Evolutionary conservation across 2,329 filamentous ascomycete genomes (phyloP).

Genomic region (Teratosphaeria zuluensis): DNA sequence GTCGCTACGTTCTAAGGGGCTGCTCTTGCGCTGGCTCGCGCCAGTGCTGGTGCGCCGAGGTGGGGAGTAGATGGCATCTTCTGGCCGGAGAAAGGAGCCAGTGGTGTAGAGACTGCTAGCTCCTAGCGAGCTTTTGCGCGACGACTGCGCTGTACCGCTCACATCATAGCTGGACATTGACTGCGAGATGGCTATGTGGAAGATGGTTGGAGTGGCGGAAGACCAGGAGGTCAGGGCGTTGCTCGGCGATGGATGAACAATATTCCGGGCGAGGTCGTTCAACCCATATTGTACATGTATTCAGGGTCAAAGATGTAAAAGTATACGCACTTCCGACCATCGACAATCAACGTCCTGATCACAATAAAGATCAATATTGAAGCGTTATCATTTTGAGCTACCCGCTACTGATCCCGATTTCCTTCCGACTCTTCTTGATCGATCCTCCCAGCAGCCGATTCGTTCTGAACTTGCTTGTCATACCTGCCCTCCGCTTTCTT

Average conservation of each 20-base stretch:
- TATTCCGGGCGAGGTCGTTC: too few relatives aligned
- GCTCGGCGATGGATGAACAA: too few relatives aligned
- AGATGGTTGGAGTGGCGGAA: not conserved
- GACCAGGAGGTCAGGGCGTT: not conserved
- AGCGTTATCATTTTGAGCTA: not conserved
- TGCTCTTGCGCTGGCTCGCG: constrained; percentile 12
- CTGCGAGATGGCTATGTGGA: not conserved
- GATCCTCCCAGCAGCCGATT: not conserved
- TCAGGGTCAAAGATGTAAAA: too few relatives aligned
- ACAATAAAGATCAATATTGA: not conserved
- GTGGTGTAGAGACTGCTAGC: constrained; percentile 3
- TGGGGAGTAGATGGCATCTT: constrained; percentile 69
- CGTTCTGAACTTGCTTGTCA: not conserved
- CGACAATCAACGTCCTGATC: too few relatives aligned
- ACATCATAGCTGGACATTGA: constrained; percentile 7
- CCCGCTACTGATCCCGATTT: not conserved
- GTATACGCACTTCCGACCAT: too few relatives aligned
- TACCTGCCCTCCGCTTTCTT: constrained; percentile 8
- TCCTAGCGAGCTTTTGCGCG: constrained; percentile 11
- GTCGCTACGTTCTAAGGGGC: constrained; percentile 23
- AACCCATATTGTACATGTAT: too few relatives aligned
- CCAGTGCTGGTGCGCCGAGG: constrained; percentile 34
- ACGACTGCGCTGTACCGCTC: constrained; percentile 9
- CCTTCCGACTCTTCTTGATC: not conserved
- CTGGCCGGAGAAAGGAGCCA: constrained; percentile 52